Conservation (phyloP, 140 eudicot genomes). For the Ambrosia hybrid region DNA sequence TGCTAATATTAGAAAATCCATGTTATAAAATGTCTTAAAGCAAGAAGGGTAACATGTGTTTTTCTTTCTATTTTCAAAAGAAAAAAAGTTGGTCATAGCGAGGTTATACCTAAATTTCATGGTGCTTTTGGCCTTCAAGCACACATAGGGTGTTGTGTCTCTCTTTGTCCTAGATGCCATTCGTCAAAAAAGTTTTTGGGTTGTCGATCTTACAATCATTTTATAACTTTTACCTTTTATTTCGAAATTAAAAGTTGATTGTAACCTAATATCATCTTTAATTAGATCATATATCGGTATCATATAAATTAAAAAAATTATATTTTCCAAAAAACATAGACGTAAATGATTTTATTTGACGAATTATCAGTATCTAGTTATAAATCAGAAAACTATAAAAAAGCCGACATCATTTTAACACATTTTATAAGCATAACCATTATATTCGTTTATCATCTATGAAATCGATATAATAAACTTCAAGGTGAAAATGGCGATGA, state of each 20-base stretch:
- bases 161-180: slow-evolving; percentile 48
- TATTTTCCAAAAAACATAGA: not conserved
- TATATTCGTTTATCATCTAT: not conserved
- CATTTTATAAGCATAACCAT: not conserved
- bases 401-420: not conserved
- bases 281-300: slow-evolving; percentile 7
- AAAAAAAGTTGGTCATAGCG: slow-evolving; percentile 34
- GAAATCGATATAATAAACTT: not conserved
- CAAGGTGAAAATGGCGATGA: not conserved
- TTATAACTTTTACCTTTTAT: slow-evolving; percentile 33
- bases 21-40: slow-evolving; percentile 5
- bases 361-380: not conserved
- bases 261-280: slow-evolving; percentile 20
- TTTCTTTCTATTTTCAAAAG: slow-evolving; percentile 4
- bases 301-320: not conserved
- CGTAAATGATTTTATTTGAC: not conserved
- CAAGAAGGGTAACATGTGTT: not conserved
- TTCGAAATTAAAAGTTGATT: slow-evolving; percentile 30
- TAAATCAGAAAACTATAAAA: not conserved
- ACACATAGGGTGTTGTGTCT: slow-evolving; percentile 37
- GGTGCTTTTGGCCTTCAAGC: slow-evolving; percentile 32
- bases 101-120: slow-evolving; percentile 39
- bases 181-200: slow-evolving; percentile 45
- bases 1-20: not conserved
- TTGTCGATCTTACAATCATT: slow-evolving; percentile 26